Percentiles rank a stretch among this genome's conserved stretches.
Conservation (phyloP, 371 early-diverging fungal genomes). For the Gilbertella persicaria region DNA sequence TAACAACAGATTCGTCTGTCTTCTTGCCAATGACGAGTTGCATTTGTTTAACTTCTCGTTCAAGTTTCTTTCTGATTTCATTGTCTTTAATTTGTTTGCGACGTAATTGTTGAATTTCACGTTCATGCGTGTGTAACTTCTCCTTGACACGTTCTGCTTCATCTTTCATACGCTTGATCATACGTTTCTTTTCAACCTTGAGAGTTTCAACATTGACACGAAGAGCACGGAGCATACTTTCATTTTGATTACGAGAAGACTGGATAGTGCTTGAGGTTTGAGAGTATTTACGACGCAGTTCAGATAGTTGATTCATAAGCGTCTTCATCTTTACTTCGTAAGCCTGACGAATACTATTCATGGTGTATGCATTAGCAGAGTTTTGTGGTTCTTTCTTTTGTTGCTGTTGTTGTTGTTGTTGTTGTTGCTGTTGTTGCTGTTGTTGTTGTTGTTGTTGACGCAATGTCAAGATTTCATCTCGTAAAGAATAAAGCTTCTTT, state of each 20-base stretch:
- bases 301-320: conserved; percentile 66
- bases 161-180: conserved; percentile 78
- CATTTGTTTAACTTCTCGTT: conserved; percentile 66
- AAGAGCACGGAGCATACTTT: conserved; percentile 52
- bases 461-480: conserved; percentile 54
- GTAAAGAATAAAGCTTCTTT: conserved; percentile 59
- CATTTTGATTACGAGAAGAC: conserved; percentile 54
- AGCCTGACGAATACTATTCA: conserved; percentile 34
- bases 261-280: conserved; percentile 59
- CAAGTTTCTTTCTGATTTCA: conserved; percentile 67
- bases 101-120: conserved; percentile 72
- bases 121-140: conserved; percentile 60
- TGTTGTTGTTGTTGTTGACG: conserved; percentile 24
- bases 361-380: background rate
- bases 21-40: conserved; percentile 53
- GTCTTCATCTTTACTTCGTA: conserved; percentile 74
- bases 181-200: conserved; percentile 74
- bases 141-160: conserved; percentile 71
- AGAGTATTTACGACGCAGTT: conserved; percentile 56
- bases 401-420: conserved; percentile 7
- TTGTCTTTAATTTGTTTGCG: conserved; percentile 65
- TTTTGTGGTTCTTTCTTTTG: background rate
- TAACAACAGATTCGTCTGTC: conserved; percentile 53
- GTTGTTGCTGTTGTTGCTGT: conserved; percentile 4
- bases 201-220: conserved; percentile 60